A percentile compares a stretch with the other conserved stretches of the same genome.
Evolutionary conservation across 768 basidiomycete genomes (phyloP).

Genomic region (Suillus sp.): DNA sequence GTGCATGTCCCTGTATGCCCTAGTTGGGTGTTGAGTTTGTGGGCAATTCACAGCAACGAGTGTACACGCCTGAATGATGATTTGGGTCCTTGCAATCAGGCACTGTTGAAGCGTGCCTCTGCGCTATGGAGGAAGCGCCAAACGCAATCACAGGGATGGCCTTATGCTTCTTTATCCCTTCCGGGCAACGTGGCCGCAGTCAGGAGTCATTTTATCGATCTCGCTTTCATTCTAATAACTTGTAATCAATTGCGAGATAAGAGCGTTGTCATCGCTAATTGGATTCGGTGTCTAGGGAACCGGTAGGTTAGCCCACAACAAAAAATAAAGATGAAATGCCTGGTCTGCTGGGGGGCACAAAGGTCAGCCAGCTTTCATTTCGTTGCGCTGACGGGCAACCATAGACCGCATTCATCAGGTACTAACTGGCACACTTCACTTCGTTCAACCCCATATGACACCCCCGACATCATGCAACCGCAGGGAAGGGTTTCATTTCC

Average conservation of each 20-base stretch:
- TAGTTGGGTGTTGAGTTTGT: background rate
- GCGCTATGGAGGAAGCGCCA: background rate
- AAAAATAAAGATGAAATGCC: background rate
- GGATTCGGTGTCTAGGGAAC: background rate
- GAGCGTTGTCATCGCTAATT: background rate
- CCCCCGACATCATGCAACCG: background rate
- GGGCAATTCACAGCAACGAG: background rate
- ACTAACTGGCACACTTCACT: background rate
- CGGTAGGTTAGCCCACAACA: background rate
- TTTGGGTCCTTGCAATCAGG: background rate
- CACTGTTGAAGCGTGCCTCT: background rate
- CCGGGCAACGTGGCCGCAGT: background rate
- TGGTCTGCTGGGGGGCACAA: background rate
- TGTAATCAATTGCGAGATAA: slow-evolving; percentile 2
- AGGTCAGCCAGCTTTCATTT: background rate
- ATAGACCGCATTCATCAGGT: background rate
- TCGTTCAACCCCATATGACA: background rate
- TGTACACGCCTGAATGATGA: slow-evolving; percentile 1
- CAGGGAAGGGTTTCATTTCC: slow-evolving; percentile 5
- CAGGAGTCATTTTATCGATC: background rate
- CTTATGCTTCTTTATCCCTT: background rate
- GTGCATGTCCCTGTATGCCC: background rate
- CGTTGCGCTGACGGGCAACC: background rate
- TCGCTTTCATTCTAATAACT: background rate
- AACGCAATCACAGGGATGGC: background rate